Evolutionary conservation across 495 filamentous ascomycete species (phyloP).

Genomic region (Penicillium turbatum): DNA sequence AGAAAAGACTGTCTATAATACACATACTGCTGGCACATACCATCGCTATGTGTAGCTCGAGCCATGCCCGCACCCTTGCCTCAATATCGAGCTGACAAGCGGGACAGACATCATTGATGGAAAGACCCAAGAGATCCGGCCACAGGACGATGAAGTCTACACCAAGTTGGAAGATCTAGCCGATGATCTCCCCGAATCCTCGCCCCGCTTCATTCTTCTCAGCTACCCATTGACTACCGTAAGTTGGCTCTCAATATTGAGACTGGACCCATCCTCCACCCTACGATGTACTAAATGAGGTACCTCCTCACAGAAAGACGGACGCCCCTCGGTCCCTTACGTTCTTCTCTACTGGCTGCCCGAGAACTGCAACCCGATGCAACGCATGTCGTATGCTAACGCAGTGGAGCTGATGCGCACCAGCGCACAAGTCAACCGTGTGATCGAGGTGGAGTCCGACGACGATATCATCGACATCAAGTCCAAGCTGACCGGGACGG

Average conservation of each 20-base stretch:
- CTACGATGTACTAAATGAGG: conserved; percentile 2
- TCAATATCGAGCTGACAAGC: background rate
- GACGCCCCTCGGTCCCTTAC: conserved; percentile 71
- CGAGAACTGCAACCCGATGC: conserved; percentile 74
- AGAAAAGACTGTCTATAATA: background rate
- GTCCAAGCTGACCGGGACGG: conserved; percentile 53
- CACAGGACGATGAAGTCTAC: conserved; percentile 72
- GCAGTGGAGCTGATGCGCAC: conserved; percentile 94
- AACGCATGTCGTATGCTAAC: conserved; percentile 90
- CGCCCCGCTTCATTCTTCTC: conserved; percentile 82
- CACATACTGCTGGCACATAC: background rate
- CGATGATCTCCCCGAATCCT: conserved; percentile 90
- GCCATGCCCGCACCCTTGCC: background rate
- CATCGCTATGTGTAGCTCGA: background rate
- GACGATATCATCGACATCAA: conserved; percentile 77
- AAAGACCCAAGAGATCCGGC: conserved; percentile 77
- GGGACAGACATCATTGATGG: conserved; percentile 65
- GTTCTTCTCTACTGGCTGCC: conserved; percentile 92
- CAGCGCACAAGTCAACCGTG: conserved; percentile 75
- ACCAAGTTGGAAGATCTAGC: conserved; percentile 70
- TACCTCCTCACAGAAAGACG: conserved; percentile 45
- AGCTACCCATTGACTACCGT: conserved; percentile 87
- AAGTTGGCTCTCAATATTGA: conserved; percentile 17
- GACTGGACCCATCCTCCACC: background rate
- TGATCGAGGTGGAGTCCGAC: conserved; percentile 71